A percentile compares a stretch with the other conserved stretches of the same genome.
phyloP scores from a whole-genome alignment of 2,329 filamentous ascomycete genomes.

The Arthroderma uncinatum region DNA sequence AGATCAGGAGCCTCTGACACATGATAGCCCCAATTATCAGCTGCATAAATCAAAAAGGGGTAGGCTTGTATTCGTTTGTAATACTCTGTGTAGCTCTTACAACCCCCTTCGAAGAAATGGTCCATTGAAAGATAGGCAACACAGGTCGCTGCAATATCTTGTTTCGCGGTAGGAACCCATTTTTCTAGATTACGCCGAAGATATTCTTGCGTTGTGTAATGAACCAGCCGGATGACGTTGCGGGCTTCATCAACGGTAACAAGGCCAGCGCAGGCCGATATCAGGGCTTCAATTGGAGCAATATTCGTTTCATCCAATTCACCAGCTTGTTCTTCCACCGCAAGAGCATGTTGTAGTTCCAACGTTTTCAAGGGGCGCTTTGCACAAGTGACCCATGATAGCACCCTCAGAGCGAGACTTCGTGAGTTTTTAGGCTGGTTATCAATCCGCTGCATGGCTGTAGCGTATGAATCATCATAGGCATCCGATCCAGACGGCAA shows the following conservation, averaged over 20 bases:
- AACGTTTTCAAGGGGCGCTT: conserved; percentile 19
- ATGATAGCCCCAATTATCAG: conserved; percentile 20
- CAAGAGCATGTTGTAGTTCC: conserved; percentile 25
- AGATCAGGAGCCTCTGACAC: conserved; percentile 3
- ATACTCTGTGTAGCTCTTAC: too few species aligned
- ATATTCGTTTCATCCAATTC: conserved; percentile 23
- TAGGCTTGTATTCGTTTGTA: too few species aligned
- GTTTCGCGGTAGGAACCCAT: conserved; percentile 18
- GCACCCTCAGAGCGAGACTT: conserved; percentile 6
- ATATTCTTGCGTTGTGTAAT: conserved; percentile 41
- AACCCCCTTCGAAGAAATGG: conserved; percentile 16
- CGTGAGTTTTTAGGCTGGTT: background rate
- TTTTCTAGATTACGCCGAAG: conserved; percentile 27
- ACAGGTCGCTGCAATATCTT: conserved; percentile 19
- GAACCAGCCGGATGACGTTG: conserved; percentile 22
- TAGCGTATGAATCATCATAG: conserved; percentile 29
- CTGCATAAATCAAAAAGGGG: conserved; percentile 22
- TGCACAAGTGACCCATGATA: conserved; percentile 11
- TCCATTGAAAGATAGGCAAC: conserved; percentile 24
- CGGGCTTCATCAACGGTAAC: conserved; percentile 15
- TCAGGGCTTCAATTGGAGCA: conserved; percentile 5
- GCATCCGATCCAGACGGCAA: conserved; percentile 18
- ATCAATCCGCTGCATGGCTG: background rate
- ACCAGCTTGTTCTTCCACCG: conserved; percentile 16
- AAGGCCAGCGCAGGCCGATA: conserved; percentile 19